A percentile compares a stretch with the other conserved stretches of the same genome.
Evolutionary conservation across 2,329 filamentous ascomycete species (phyloP).

Genomic region (Fusarium mexicanum): DNA sequence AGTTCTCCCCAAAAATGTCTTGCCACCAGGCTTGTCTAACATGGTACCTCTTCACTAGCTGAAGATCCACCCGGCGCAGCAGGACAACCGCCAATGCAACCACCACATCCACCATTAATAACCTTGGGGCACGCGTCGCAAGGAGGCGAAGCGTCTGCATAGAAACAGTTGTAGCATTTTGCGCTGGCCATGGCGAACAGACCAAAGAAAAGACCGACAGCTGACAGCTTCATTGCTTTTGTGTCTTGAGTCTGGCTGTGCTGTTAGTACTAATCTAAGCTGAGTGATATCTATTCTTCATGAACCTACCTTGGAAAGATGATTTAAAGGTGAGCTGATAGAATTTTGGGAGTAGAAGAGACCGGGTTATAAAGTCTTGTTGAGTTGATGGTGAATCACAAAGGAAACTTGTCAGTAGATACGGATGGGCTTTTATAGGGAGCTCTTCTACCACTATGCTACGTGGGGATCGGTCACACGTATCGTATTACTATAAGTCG

Average conservation of each 20-base stretch:
- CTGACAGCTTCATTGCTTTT: background rate
- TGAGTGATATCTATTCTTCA: background rate
- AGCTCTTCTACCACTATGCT: background rate
- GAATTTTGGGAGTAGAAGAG: background rate
- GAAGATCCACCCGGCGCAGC: no score
- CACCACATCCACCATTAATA: background rate
- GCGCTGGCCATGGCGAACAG: background rate
- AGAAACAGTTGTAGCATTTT: background rate
- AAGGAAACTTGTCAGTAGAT: background rate
- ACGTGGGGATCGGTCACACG: background rate
- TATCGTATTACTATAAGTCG: background rate
- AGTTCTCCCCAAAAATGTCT: fast-evolving
- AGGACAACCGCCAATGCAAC: background rate
- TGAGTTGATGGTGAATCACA: background rate
- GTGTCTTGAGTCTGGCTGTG: background rate
- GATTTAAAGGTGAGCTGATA: background rate
- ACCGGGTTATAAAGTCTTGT: background rate
- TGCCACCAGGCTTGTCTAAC: background rate
- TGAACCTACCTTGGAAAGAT: background rate
- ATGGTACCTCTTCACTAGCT: background rate
- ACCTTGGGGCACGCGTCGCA: no score
- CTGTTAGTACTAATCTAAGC: background rate
- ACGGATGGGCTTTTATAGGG: background rate
- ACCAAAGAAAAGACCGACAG: background rate
- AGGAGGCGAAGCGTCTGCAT: background rate